Evolutionary conservation across 2,329 filamentous ascomycete genomes (phyloP), one percentile per base, ranked within the genome.

Genomic region (Calycina marina): DNA sequence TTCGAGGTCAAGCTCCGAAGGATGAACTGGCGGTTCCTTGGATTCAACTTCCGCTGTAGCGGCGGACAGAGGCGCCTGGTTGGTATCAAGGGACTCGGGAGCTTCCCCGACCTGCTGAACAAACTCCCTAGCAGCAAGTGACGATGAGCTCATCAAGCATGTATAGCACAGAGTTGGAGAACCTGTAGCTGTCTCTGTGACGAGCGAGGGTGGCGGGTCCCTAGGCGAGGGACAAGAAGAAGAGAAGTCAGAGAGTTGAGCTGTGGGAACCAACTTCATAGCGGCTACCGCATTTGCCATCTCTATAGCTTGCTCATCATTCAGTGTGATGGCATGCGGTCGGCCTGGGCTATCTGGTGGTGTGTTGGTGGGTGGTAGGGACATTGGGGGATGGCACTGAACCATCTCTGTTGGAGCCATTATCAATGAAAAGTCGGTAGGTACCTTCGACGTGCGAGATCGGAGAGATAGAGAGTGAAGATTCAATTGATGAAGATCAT

Each of bases 261-360:
- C 51, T 51, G 41, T 45, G 48, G 18, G 39, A 46, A 28, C 34
- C 43, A 28, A 47, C 41, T 30, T 16, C 33, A 30, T 44, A 35
- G 38, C 17, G 44, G 14, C 40, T 46, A 20, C 32, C 38, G 35
- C 4, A 26, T 33, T 27, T 35, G 32, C 35, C 30, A 30, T 32
- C 28, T 27, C 28, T 14, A 6, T 18, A 33, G 8, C 20, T 22
- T 22, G 20, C 8, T 22, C 20, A 22, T 22, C 20, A n/a, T n/a
- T 22, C 20, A 22, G n/a, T 22, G n/a, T 22, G n/a, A 22, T n/a
- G 20, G 8, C 20, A 22, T 8, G 8, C 20, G 20, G n/a, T 22
- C 8, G 20, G n/a, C 8, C n/a, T 22, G 20, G 20, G 20, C 20
- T 22, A 22, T 22, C 20, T 22, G 20, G 20, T 22, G 20, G 20